These are phyloP conservation scores for Ilex paraguariensis DNA, from an alignment of 305 asterid genomes.

Conservation along the genomic window DNA sequence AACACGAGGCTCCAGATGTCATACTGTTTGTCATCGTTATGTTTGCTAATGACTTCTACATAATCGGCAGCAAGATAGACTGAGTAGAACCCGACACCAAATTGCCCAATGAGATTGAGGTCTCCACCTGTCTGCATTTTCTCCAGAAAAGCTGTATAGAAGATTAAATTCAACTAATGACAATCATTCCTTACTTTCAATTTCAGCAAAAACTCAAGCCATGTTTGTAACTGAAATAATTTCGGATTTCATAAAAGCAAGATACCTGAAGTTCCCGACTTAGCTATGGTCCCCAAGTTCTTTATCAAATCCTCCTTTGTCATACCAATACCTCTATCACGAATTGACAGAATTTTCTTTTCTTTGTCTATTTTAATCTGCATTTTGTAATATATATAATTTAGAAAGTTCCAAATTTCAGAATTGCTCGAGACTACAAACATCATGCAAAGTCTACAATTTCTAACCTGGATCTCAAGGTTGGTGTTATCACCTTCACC, in stretches of 20 bases:
- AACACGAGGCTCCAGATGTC: slow-evolving; percentile 11
- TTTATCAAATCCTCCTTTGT: slow-evolving; percentile 88
- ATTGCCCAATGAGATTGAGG: slow-evolving; percentile 78
- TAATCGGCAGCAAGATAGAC: slow-evolving; percentile 70
- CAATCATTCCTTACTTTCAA: neutral
- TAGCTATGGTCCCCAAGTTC: slow-evolving; percentile 73
- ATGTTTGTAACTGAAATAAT: slow-evolving; percentile 1
- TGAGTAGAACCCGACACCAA: slow-evolving; percentile 66
- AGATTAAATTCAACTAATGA: neutral
- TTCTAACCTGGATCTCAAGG: slow-evolving; percentile 87
- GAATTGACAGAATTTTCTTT: slow-evolving; percentile 72
- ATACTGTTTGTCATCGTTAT: slow-evolving; percentile 74
- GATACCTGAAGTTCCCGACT: slow-evolving; percentile 91
- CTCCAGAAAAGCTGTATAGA: slow-evolving; percentile 61
- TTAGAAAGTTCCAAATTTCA: slow-evolving; percentile 70
- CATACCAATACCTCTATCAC: slow-evolving; percentile 94
- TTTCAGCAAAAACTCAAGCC: neutral
- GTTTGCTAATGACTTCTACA: slow-evolving; percentile 68
- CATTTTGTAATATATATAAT: slow-evolving; percentile 31
- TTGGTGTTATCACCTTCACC: slow-evolving; percentile 90
- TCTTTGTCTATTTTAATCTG: slow-evolving; percentile 92
- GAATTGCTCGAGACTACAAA: too few relatives aligned
- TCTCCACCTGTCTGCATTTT: slow-evolving; percentile 89
- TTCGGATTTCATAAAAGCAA: neutral
- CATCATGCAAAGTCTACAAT: neutral